phyloP scores from a whole-genome alignment of 1,284 basidiomycete genomes.

The Cryptococcus amylolentus region DNA sequence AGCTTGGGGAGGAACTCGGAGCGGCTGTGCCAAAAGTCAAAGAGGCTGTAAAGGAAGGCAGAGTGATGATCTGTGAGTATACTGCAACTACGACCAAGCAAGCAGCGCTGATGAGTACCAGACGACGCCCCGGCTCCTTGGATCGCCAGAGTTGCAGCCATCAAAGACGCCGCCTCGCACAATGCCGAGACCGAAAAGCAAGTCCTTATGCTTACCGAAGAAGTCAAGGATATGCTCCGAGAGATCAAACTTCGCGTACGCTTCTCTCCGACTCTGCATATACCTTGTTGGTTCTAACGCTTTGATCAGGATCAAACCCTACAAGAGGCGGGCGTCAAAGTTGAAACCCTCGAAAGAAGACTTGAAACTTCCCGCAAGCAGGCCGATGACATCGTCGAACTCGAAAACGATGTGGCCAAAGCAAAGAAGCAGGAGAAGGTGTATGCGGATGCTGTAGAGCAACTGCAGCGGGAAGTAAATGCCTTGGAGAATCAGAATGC shows the following conservation, averaged over 20 bases:
- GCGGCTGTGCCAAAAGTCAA: conserved; percentile 67
- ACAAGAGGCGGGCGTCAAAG: conserved; percentile 86
- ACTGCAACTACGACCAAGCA: not conserved
- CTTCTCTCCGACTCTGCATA: not conserved
- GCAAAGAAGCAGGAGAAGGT: conserved; percentile 79
- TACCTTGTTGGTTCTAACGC: not conserved
- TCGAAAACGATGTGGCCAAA: conserved; percentile 76
- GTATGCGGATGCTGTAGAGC: conserved; percentile 89
- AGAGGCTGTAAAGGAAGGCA: conserved; percentile 61
- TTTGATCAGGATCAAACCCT: conserved; percentile 73
- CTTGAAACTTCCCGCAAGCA: conserved; percentile 87
- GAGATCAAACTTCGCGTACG: conserved; percentile 63
- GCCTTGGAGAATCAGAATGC: conserved; percentile 79
- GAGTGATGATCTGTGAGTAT: conserved; percentile 65
- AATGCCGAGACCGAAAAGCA: conserved; percentile 90
- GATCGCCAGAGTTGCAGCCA: conserved; percentile 77
- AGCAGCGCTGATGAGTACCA: conserved; percentile 41
- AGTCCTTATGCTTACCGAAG: conserved; percentile 77
- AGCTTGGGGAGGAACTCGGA: conserved; percentile 67
- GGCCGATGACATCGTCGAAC: conserved; percentile 72
- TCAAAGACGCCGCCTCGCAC: conserved; percentile 75
- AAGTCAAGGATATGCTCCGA: conserved; percentile 79
- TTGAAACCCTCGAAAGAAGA: conserved; percentile 88
- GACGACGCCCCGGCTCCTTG: conserved; percentile 79
- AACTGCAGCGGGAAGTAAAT: conserved; percentile 84